phyloP scores from a whole-genome alignment of 495 filamentous ascomycete species.

The Mycothermus thermophilus region DNA sequence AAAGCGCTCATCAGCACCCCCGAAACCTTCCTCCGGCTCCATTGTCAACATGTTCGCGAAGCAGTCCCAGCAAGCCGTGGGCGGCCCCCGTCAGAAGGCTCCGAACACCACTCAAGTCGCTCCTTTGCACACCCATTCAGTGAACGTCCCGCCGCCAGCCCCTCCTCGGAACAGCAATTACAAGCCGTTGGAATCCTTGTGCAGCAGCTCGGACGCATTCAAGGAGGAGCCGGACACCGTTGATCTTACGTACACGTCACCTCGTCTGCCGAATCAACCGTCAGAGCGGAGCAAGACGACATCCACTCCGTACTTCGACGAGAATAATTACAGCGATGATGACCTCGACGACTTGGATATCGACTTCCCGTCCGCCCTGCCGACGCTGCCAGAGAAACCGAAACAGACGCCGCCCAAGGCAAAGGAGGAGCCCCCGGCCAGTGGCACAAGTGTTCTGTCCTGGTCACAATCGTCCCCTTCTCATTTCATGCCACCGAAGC shows the following conservation, averaged over 20 bases:
- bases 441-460: slow-evolving; percentile 12
- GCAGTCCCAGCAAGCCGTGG: background rate
- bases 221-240: slow-evolving; percentile 19
- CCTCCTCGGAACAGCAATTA: slow-evolving; percentile 1
- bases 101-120: background rate
- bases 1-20: slow-evolving; percentile 19
- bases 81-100: background rate
- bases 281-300: background rate
- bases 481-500: slow-evolving; percentile 11
- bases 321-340: slow-evolving; percentile 60
- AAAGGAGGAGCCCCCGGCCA: slow-evolving; percentile 6
- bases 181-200: slow-evolving; percentile 25
- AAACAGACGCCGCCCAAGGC: slow-evolving; percentile 1
- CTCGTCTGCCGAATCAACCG: background rate
- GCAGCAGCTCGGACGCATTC: slow-evolving; percentile 30
- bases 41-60: slow-evolving; percentile 19
- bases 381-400: slow-evolving; percentile 16
- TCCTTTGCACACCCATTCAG: slow-evolving; percentile 7
- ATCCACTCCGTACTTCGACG: slow-evolving; percentile 36
- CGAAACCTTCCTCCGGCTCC: slow-evolving; percentile 15
- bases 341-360: slow-evolving; percentile 50
- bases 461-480: slow-evolving; percentile 24
- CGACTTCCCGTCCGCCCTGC: slow-evolving; percentile 32
- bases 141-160: slow-evolving; percentile 4
- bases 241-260: slow-evolving; percentile 10